Percentiles rank a stretch among this genome's conserved stretches.
phyloP scores from a whole-genome alignment of 2,329 filamentous ascomycete genomes.

The Albifimbria verrucaria region DNA sequence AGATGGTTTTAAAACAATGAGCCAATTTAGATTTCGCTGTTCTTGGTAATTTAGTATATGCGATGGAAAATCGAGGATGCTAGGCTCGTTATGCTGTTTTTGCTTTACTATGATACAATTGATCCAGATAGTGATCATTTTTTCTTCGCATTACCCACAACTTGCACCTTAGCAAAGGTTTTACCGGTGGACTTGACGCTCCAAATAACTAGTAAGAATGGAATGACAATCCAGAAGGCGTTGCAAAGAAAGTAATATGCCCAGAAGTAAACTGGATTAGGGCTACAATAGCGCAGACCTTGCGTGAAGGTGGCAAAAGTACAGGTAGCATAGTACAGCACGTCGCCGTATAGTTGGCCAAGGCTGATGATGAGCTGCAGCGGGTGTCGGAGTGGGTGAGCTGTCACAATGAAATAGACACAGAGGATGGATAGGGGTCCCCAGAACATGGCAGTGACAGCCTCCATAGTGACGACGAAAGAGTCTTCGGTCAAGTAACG shows the following conservation, averaged over 20 bases:
- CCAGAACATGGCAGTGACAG: conserved; percentile 50
- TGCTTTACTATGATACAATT: too few species aligned
- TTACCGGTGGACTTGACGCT: conserved; percentile 21
- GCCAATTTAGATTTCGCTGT: too few species aligned
- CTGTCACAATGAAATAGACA: conserved; percentile 39
- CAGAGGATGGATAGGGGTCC: conserved; percentile 48
- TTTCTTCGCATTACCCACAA: conserved; percentile 16
- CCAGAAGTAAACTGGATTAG: conserved; percentile 50
- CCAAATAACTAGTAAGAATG: conserved; percentile 26
- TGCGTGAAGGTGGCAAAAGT: conserved; percentile 36
- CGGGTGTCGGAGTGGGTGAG: conserved; percentile 45
- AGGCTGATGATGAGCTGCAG: conserved; percentile 44
- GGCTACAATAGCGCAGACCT: conserved; percentile 41
- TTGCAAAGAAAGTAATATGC: conserved; percentile 51
- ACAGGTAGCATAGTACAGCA: too few species aligned
- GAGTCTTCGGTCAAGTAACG: conserved; percentile 51
- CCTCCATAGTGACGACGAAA: conserved; percentile 55
- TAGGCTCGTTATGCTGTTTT: too few species aligned
- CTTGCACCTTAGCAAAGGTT: conserved; percentile 25
- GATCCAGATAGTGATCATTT: too few species aligned
- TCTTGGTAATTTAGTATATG: too few species aligned
- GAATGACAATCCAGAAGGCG: conserved; percentile 51
- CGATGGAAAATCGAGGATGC: too few species aligned
- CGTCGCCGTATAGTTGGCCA: conserved; percentile 50
- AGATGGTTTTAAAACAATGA: too few species aligned